Evolutionary conservation across 129 eudicot species (phyloP).

Genomic region (Kitagawia praeruptora): DNA sequence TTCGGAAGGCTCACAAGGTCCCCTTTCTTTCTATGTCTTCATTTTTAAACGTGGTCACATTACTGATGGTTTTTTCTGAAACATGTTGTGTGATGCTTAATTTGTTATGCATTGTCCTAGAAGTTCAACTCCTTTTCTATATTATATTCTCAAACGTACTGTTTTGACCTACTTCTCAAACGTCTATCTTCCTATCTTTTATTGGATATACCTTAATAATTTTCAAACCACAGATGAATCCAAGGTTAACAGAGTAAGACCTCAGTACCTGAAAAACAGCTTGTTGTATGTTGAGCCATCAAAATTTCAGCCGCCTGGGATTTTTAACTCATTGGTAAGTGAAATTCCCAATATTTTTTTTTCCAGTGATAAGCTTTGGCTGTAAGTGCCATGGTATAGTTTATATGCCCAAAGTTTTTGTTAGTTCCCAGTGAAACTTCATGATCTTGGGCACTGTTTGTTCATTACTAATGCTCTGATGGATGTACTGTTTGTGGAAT

Average conservation of each 20-base stretch:
- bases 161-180: background rate
- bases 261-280: background rate
- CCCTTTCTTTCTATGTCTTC: background rate
- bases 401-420: too few relatives aligned
- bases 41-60: too few relatives aligned
- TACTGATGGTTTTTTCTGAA: too few relatives aligned
- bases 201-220: background rate
- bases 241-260: background rate
- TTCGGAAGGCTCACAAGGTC: background rate
- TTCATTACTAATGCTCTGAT: too few relatives aligned
- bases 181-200: background rate
- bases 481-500: too few relatives aligned
- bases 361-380: too few relatives aligned
- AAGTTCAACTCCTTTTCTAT: too few relatives aligned
- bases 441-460: too few relatives aligned
- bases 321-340: background rate
- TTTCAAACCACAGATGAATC: background rate
- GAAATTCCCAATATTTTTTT: background rate
- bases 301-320: background rate
- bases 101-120: background rate
- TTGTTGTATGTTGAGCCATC: background rate
- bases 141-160: background rate
- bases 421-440: too few relatives aligned
- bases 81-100: too few relatives aligned
- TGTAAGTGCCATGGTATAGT: too few relatives aligned